A percentile compares a stretch with the other conserved stretches of the same genome.
Conservation (phyloP, 768 basidiomycete genomes). For the Termitomyces heimii region DNA sequence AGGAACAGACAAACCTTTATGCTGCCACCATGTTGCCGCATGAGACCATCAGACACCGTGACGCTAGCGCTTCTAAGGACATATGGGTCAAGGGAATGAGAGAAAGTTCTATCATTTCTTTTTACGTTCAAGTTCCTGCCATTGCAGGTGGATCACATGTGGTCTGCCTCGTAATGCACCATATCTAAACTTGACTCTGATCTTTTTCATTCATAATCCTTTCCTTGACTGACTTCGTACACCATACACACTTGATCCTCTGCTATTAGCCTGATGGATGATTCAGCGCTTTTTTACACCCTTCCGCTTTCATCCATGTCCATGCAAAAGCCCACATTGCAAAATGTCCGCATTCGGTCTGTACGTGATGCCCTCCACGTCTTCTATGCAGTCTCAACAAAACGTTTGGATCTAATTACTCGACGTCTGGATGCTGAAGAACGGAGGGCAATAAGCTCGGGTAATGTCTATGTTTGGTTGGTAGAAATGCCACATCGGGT, state of each 20-base stretch:
- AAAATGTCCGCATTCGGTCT: conserved; percentile 71
- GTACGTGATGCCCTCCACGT: conserved; percentile 78
- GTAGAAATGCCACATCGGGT: conserved; percentile 7
- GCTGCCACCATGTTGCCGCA: conserved; percentile 32
- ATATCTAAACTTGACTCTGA: conserved; percentile 46
- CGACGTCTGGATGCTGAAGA: conserved; percentile 82
- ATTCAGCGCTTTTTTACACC: conserved; percentile 15
- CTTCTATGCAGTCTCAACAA: conserved; percentile 70
- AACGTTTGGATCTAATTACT: conserved; percentile 68
- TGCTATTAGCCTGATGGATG: conserved; percentile 18
- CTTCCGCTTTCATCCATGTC: conserved; percentile 17
- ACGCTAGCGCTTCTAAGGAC: conserved; percentile 20
- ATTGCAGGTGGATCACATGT: conserved; percentile 33
- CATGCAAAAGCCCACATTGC: conserved; percentile 75
- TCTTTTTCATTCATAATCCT: conserved; percentile 32
- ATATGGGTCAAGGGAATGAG: conserved; percentile 34
- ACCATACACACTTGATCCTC: conserved; percentile 6
- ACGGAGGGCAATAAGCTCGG: conserved; percentile 63
- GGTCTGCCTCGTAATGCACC: conserved; percentile 46
- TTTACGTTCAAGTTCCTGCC: conserved; percentile 37
- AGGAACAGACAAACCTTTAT: conserved; percentile 20
- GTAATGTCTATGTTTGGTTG: conserved; percentile 77
- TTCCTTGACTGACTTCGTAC: conserved; percentile 29
- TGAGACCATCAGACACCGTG: conserved; percentile 18
- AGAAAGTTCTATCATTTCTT: conserved; percentile 23